phyloP scores from a whole-genome alignment of 345 rosid genomes.

The Firmiana major region DNA sequence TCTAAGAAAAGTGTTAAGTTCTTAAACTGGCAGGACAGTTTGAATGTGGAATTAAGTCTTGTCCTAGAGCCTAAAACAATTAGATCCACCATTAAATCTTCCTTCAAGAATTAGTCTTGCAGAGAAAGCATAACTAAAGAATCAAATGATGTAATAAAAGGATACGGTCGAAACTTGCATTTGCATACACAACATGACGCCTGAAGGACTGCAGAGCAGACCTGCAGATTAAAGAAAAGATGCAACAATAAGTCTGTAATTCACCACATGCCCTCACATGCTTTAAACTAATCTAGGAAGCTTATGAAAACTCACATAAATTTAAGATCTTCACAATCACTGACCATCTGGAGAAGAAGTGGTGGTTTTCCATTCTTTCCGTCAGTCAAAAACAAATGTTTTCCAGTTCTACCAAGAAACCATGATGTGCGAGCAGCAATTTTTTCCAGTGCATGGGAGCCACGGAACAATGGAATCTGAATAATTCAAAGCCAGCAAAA shows the following conservation, averaged over 20 bases:
- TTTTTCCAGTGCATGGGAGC: conserved; percentile 59
- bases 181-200: conserved; percentile 77
- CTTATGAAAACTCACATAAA: conserved; percentile 59
- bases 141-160: conserved; percentile 22
- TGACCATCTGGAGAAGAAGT: conserved; percentile 73
- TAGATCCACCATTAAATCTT: neutral
- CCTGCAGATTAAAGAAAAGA: conserved; percentile 39
- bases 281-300: conserved; percentile 6
- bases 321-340: conserved; percentile 62
- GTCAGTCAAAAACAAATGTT: conserved; percentile 76
- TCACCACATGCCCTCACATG: neutral
- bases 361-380: conserved; percentile 54
- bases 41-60: neutral
- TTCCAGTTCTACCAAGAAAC: conserved; percentile 79
- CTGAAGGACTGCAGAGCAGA: conserved; percentile 81
- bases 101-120: neutral
- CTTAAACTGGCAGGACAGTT: conserved; percentile 15
- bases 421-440: conserved; percentile 52
- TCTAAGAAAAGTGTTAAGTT: conserved; percentile 58
- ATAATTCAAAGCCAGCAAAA: conserved; percentile 3
- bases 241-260: conserved; percentile 1
- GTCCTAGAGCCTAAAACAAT: neutral
- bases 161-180: conserved; percentile 79
- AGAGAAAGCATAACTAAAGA: neutral
- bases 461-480: conserved; percentile 75